phyloP scores from a whole-genome alignment of 768 basidiomycete genomes.

The Mycena leptocephala region DNA sequence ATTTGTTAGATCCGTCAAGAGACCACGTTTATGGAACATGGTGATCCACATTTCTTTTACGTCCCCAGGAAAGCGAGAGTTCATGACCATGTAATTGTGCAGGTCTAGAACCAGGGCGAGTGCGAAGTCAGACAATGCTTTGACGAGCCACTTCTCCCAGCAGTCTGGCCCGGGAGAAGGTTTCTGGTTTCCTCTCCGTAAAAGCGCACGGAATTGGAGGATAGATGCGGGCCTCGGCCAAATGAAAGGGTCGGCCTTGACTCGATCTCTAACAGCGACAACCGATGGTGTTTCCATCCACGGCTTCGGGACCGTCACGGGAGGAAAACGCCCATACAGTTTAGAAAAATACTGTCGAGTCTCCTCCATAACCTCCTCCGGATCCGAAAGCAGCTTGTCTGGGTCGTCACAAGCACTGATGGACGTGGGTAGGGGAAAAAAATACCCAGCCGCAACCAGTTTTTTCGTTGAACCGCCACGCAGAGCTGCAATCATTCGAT shows the following conservation, averaged over 20 bases:
- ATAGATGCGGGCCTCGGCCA: conserved; percentile 40
- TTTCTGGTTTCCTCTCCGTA: conserved; percentile 44
- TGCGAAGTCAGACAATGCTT: conserved; percentile 40
- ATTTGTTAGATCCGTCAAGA: conserved; percentile 5
- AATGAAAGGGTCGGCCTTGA: conserved; percentile 37
- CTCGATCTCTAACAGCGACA: conserved; percentile 8
- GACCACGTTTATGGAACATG: too few species aligned
- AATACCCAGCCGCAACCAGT: neutral
- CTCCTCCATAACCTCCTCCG: neutral
- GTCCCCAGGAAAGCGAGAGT: too few species aligned
- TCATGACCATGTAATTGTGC: conserved; percentile 47
- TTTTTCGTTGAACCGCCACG: conserved; percentile 12
- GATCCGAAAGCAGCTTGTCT: neutral
- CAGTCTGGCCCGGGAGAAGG: conserved; percentile 50
- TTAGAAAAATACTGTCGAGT: conserved; percentile 12
- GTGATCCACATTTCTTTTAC: too few species aligned
- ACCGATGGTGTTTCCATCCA: conserved; percentile 28
- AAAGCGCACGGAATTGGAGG: conserved; percentile 37
- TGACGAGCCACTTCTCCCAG: conserved; percentile 55
- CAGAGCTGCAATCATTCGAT: conserved; percentile 17
- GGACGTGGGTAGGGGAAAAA: neutral
- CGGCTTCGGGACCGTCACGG: neutral
- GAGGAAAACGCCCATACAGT: neutral
- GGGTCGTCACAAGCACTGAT: neutral
- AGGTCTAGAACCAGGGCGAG: conserved; percentile 43